A percentile compares a stretch with the other conserved stretches of the same genome.
phyloP scores from a whole-genome alignment of 139 green algal genomes.

The Chara braunii region DNA sequence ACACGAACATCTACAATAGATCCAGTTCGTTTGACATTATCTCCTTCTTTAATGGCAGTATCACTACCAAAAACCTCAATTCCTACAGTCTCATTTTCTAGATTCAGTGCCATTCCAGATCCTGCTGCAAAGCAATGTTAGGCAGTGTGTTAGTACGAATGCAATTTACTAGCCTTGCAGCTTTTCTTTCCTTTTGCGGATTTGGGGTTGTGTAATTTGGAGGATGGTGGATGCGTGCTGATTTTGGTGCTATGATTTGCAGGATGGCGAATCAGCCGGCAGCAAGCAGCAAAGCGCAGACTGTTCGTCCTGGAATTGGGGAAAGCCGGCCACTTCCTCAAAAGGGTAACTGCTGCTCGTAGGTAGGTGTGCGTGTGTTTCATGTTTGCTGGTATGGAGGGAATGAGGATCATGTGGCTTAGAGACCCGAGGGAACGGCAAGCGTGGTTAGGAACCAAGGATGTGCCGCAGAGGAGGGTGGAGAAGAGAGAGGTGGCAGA shows the following conservation, averaged over 20 bases:
- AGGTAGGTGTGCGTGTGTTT: constrained; percentile 15
- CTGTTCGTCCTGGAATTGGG: constrained; percentile 29
- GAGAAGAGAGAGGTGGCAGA: too few relatives aligned
- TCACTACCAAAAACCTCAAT: too few relatives aligned
- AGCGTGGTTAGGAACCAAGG: too few relatives aligned
- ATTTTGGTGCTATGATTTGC: neutral
- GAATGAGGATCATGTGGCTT: too few relatives aligned
- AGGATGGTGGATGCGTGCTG: neutral
- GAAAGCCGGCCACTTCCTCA: constrained; percentile 35
- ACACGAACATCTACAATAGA: too few relatives aligned
- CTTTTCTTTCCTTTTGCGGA: neutral
- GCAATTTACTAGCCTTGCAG: neutral
- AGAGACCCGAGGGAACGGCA: too few relatives aligned
- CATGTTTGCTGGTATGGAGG: too few relatives aligned
- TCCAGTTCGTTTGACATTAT: too few relatives aligned
- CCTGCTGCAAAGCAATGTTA: neutral
- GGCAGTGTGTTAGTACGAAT: neutral
- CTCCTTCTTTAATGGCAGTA: too few relatives aligned
- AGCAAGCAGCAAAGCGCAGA: constrained; percentile 30
- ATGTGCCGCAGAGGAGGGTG: too few relatives aligned
- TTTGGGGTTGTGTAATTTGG: neutral
- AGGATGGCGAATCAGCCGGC: constrained; percentile 44
- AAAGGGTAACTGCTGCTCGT: constrained; percentile 40
- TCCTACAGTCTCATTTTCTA: constrained; percentile 10
- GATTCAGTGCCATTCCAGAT: neutral